phyloP scores from a whole-genome alignment of 1,284 basidiomycete genomes.

The Caloboletus inedulis region DNA sequence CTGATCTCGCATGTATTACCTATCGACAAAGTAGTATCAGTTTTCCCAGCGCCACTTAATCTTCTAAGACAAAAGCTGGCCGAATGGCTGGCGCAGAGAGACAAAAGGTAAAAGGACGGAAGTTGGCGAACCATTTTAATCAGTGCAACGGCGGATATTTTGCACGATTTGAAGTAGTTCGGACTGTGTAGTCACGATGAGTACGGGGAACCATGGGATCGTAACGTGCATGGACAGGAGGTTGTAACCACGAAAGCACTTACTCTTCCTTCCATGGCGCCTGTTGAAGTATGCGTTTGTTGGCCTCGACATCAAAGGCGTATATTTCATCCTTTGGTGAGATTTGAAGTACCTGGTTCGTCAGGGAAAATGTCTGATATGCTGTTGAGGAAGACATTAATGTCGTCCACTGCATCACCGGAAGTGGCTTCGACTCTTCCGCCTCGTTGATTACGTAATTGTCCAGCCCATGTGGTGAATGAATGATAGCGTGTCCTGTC shows the following conservation, averaged over 20 bases:
- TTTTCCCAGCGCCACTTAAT: background rate
- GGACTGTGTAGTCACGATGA: conserved; percentile 50
- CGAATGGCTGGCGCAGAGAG: background rate
- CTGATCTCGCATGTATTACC: conserved; percentile 97
- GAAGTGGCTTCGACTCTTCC: background rate
- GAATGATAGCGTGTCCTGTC: too few species aligned
- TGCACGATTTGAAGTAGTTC: conserved; percentile 91
- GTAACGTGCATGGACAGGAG: conserved; percentile 5
- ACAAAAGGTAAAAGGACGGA: background rate
- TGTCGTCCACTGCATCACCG: conserved; percentile 1
- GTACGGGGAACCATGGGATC: background rate
- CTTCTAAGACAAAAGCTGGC: background rate
- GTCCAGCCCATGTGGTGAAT: too few species aligned
- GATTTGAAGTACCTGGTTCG: conserved; percentile 74
- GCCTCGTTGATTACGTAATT: conserved; percentile 2
- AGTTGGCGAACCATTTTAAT: conserved; percentile 87
- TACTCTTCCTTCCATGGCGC: conserved; percentile 89
- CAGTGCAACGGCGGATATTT: conserved; percentile 91
- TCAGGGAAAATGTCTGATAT: conserved; percentile 78
- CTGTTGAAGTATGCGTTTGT: conserved; percentile 68
- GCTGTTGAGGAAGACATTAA: conserved; percentile 50
- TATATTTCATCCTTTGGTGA: conserved; percentile 79
- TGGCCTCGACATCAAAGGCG: conserved; percentile 71
- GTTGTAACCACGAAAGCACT: conserved; percentile 2
- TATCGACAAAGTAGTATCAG: conserved; percentile 31